These are phyloP conservation scores for Hypoxylon sp. DNA, from an alignment of 2,329 filamentous ascomycete genomes.

Conservation along the genomic window DNA sequence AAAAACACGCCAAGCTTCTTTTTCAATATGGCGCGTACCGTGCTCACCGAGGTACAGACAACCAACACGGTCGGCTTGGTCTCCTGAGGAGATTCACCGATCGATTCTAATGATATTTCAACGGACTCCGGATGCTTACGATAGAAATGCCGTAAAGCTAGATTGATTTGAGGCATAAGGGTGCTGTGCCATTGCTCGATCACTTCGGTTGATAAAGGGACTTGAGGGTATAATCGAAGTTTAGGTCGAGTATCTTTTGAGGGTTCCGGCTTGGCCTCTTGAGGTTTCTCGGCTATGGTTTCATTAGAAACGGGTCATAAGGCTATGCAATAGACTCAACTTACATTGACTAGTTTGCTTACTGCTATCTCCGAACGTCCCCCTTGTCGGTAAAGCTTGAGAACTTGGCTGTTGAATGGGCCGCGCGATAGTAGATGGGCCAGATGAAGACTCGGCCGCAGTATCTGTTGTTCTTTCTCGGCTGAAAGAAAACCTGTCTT, in stretches of 20 bases:
- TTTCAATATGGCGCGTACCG: slow-evolving; percentile 75
- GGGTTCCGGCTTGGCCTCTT: slow-evolving; percentile 25
- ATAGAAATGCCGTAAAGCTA: slow-evolving; percentile 74
- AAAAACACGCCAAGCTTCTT: slow-evolving; percentile 72
- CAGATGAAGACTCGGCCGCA: slow-evolving; percentile 25
- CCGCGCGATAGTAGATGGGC: slow-evolving; percentile 26
- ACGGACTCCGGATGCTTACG: slow-evolving; percentile 78
- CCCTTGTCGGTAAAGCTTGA: slow-evolving; percentile 22
- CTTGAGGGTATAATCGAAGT: slow-evolving; percentile 67
- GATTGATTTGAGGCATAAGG: slow-evolving; percentile 77
- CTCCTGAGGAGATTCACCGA: slow-evolving; percentile 72
- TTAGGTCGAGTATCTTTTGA: slow-evolving; percentile 50
- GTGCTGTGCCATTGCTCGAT: slow-evolving; percentile 76
- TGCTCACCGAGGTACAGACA: slow-evolving; percentile 77
- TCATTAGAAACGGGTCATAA: too few relatives aligned
- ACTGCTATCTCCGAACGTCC: slow-evolving; percentile 8
- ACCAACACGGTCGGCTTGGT: slow-evolving; percentile 78
- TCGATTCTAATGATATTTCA: slow-evolving; percentile 78
- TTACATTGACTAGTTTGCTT: slow-evolving; percentile 33
- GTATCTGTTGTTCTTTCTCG: slow-evolving; percentile 13
- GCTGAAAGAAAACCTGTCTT: slow-evolving; percentile 30
- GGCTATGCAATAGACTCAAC: too few relatives aligned
- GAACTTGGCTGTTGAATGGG: slow-evolving; percentile 17
- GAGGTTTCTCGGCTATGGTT: slow-evolving; percentile 19
- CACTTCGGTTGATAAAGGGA: slow-evolving; percentile 65